Base-by-base conservation (phyloP, 495 filamentous ascomycete species). In the Venustampulla echinocandica region DNA sequence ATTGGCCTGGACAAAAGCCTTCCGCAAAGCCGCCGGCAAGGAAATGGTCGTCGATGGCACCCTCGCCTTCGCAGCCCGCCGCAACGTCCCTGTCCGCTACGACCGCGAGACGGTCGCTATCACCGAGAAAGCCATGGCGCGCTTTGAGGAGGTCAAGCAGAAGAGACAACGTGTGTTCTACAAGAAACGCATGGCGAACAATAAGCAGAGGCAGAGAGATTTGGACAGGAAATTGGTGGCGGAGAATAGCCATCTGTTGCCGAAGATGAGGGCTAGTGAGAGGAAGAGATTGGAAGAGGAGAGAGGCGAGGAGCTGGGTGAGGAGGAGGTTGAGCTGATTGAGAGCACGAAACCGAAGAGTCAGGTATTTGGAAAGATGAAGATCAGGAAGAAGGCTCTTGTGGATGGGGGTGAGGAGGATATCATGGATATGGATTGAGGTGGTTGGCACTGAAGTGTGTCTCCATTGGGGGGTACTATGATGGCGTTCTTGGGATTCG, bases 31-130 rank as follows among this genome's bases (percentile, higher is more conserved):
- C 39, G 75, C 75, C 49, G 85, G 85, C 61, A 88, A 89, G 65
- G 87, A 95, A 66, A 90, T 95, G 83, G 81, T 84, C 53, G 90
- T 97, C 65, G 92, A 99, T 76, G 81, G 75, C 49, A 93, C 90
- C 4, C 82, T 99, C 42, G 80, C 84, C 59, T 95, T 99, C 74
- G 81, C 88, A 44, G 80, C 82, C 45, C 86, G 88, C 55, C 85
- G 93, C 69, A 95, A 97, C 73, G 77, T 95, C 42, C 92, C 92
- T 56, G 78, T 92, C 46, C 86, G 88, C 58, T 98, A 98, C 81
- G 81, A 94, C 75, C 82, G 92, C 63, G 85, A 94, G 47, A 76
- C 92, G 41, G 81, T 94, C 21, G 77, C 79, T 44, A 84, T 80
- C 55, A 97, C 92, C 11, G 74, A 97, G 64, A 79, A 80, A 52